A percentile compares a stretch with the other conserved stretches of the same genome.
Conservation (phyloP, 2,329 filamentous ascomycete species). For the Stylonectria norvegica region DNA sequence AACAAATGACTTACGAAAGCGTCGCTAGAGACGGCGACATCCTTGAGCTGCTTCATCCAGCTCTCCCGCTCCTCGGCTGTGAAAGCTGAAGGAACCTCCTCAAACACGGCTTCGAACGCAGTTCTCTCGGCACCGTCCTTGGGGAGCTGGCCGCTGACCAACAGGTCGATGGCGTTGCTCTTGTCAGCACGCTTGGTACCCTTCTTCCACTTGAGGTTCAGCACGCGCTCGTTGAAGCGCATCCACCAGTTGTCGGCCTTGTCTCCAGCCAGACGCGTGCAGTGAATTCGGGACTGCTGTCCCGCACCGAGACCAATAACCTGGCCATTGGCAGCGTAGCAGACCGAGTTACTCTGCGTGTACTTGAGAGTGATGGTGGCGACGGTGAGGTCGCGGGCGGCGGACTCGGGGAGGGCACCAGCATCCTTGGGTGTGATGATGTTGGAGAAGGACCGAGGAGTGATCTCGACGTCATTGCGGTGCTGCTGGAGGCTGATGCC, state of each 20-base stretch:
- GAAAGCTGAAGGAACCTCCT: conserved; percentile 81
- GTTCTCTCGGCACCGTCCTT: conserved; percentile 78
- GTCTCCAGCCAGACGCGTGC: conserved; percentile 93
- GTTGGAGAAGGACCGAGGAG: conserved; percentile 77
- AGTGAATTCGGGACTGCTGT: conserved; percentile 97
- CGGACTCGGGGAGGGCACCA: conserved; percentile 68
- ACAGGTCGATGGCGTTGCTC: conserved; percentile 94
- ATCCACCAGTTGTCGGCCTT: conserved; percentile 99
- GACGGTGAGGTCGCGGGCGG: conserved; percentile 84
- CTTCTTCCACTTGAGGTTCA: conserved; percentile 94
- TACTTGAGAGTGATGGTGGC: conserved; percentile 98
- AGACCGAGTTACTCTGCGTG: conserved; percentile 98
- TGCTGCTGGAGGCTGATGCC: conserved; percentile 85
- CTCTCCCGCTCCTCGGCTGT: conserved; percentile 77
- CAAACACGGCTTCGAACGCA: conserved; percentile 85
- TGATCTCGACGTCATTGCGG: conserved; percentile 88
- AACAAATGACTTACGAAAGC: conserved; percentile 70
- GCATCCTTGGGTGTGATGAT: conserved; percentile 84
- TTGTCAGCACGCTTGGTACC: conserved; percentile 95
- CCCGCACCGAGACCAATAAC: conserved; percentile 91
- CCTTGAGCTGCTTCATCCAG: conserved; percentile 78
- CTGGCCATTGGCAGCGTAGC: conserved; percentile 92
- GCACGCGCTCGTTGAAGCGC: conserved; percentile 87
- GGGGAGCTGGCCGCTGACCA: conserved; percentile 87
- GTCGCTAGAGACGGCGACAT: conserved; percentile 87